Evolutionary conservation across 192 early-diverging fungal genomes (phyloP).

Genomic region (Paraglomus brasilianum): DNA sequence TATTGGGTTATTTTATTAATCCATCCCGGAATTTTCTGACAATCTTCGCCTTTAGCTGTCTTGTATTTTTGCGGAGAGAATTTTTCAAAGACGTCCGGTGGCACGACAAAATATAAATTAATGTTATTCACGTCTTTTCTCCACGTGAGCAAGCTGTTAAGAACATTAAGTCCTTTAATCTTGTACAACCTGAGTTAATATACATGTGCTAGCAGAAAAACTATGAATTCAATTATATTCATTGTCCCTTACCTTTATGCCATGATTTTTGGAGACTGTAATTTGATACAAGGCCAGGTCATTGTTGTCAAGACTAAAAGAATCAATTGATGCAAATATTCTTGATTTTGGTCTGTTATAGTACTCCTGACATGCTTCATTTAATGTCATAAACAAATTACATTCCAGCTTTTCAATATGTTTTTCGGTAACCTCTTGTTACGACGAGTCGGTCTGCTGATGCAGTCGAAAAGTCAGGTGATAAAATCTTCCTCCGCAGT

Average conservation of each 20-base stretch:
- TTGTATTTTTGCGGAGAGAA: conserved; percentile 8
- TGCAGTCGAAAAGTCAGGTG: no score
- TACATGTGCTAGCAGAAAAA: background rate
- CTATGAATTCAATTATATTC: background rate
- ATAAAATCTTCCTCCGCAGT: no score
- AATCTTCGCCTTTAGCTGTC: background rate
- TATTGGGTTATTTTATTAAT: conserved; percentile 20
- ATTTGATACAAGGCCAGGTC: conserved; percentile 6
- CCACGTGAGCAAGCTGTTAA: background rate
- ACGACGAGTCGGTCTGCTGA: no score
- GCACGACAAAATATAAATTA: conserved; percentile 17
- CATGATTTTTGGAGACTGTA: conserved; percentile 10
- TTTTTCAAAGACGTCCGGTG: background rate
- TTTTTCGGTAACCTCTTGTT: background rate
- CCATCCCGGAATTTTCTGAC: background rate
- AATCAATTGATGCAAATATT: conserved; percentile 11
- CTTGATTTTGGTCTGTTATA: conserved; percentile 23
- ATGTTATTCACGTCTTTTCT: background rate
- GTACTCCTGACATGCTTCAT: conserved; percentile 3
- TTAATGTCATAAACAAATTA: conserved; percentile 13
- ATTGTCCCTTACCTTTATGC: conserved; percentile 8
- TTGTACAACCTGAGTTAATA: background rate
- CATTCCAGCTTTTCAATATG: background rate
- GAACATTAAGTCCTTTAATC: conserved; percentile 18
- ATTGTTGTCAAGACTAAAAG: background rate